A percentile compares a stretch with the other conserved stretches of the same genome.
Evolutionary conservation across 2,329 filamentous ascomycete species (phyloP).

Genomic region (Fusarium neocosmosporiellum): DNA sequence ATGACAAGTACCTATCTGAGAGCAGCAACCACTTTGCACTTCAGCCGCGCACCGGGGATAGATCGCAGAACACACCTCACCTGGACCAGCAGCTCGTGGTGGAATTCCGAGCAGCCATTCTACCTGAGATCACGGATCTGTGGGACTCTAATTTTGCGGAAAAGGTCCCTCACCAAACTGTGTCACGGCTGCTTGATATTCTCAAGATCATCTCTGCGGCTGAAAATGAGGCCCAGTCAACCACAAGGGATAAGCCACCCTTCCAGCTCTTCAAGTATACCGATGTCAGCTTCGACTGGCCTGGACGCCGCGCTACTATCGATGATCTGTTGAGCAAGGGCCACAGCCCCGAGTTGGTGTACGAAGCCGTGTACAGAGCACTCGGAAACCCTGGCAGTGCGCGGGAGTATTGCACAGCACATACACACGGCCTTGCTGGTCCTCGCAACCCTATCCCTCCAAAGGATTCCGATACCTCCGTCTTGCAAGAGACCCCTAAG

Average conservation of each 20-base stretch:
- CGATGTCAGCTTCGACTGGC: constrained; percentile 61
- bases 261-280: constrained; percentile 58
- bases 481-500: constrained; percentile 41
- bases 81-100: constrained; percentile 81
- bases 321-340: constrained; percentile 48
- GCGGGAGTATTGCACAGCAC: constrained; percentile 79
- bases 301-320: constrained; percentile 43
- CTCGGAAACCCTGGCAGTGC: constrained; percentile 72
- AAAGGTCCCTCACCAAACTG: constrained; percentile 79
- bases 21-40: constrained; percentile 69
- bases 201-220: constrained; percentile 80
- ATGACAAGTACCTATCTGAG: constrained; percentile 83
- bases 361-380: constrained; percentile 86
- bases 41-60: constrained; percentile 52
- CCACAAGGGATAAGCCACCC: constrained; percentile 66
- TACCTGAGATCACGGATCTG: constrained; percentile 80
- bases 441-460: constrained; percentile 75
- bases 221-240: constrained; percentile 77
- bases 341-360: constrained; percentile 69
- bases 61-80: constrained; percentile 53
- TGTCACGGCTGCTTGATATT: constrained; percentile 85
- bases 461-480: constrained; percentile 61
- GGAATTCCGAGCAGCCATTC: constrained; percentile 82
- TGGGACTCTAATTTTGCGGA: constrained; percentile 91
- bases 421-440: constrained; percentile 67